These are phyloP conservation scores for Rosa rugosa DNA, from an alignment of 306 rosid species.

Conservation along the genomic window DNA sequence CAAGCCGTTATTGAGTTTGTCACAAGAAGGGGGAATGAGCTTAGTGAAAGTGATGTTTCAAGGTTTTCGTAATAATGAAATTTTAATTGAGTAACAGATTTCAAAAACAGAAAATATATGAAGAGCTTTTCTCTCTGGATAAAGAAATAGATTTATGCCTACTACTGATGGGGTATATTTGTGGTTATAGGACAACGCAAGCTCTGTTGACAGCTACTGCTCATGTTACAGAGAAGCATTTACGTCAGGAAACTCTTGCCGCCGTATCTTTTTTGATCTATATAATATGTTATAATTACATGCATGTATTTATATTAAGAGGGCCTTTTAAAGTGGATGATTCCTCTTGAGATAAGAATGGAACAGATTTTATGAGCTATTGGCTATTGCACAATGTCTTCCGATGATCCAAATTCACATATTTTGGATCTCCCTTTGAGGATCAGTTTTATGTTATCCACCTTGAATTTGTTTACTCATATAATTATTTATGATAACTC, in stretches of 20 bases:
- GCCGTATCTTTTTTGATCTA: constrained; percentile 72
- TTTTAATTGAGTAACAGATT: constrained; percentile 17
- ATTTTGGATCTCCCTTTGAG: not conserved
- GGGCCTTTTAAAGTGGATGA: not conserved
- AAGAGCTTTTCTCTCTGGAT: constrained; percentile 23
- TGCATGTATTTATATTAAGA: not conserved
- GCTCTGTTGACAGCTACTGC: constrained; percentile 75
- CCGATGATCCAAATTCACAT: not conserved
- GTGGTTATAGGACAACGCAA: constrained; percentile 73
- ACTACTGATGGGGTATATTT: constrained; percentile 26
- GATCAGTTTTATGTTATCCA: not conserved
- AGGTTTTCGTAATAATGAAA: constrained; percentile 50
- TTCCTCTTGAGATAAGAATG: not conserved
- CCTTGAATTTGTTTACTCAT: not conserved
- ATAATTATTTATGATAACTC: not conserved
- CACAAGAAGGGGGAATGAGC: constrained; percentile 72
- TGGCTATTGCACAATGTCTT: not conserved
- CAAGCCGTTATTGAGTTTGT: constrained; percentile 90
- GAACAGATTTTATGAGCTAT: not conserved
- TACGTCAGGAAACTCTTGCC: constrained; percentile 87
- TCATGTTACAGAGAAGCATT: constrained; percentile 80
- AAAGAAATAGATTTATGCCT: constrained; percentile 19
- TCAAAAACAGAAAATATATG: constrained; percentile 14
- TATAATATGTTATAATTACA: not conserved
- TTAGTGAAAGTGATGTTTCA: constrained; percentile 75